Percentiles rank a stretch among this genome's conserved stretches.
Evolutionary conservation across 768 basidiomycete genomes (phyloP).

Genomic region (Boletus pseudopeckii): DNA sequence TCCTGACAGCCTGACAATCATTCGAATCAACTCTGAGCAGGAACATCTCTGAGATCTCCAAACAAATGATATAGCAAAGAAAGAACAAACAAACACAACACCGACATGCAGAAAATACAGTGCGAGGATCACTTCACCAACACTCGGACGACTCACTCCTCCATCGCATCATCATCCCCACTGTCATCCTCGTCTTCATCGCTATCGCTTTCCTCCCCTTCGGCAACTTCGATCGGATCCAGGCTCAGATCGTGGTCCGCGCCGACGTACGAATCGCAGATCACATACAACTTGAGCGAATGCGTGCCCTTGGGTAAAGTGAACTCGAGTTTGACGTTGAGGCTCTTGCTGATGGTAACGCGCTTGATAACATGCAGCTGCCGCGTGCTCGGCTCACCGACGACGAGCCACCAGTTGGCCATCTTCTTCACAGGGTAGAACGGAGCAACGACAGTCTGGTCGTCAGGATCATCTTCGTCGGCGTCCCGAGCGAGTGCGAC

Average conservation of each 20-base stretch:
- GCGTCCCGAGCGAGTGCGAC: slow-evolving; percentile 79
- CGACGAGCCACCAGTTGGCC: slow-evolving; percentile 96
- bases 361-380: slow-evolving; percentile 83
- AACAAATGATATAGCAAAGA: not conserved
- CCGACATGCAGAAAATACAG: slow-evolving; percentile 1
- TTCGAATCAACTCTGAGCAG: too few relatives aligned
- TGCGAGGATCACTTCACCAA: not conserved
- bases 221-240: slow-evolving; percentile 80
- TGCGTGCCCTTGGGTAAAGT: slow-evolving; percentile 83
- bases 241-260: slow-evolving; percentile 90
- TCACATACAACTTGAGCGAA: slow-evolving; percentile 80
- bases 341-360: slow-evolving; percentile 71
- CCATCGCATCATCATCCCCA: slow-evolving; percentile 56
- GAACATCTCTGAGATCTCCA: not conserved
- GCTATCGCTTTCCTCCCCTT: slow-evolving; percentile 84
- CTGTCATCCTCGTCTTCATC: slow-evolving; percentile 61
- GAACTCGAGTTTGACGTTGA: slow-evolving; percentile 88
- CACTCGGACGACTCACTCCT: slow-evolving; percentile 39
- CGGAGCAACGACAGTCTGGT: slow-evolving; percentile 88
- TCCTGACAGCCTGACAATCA: too few relatives aligned
- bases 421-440: slow-evolving; percentile 89
- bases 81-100: not conserved
- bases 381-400: slow-evolving; percentile 78
- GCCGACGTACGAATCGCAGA: slow-evolving; percentile 89
- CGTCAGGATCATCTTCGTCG: slow-evolving; percentile 70